Percentiles rank a stretch among this genome's conserved stretches.
These are phyloP conservation scores for Amanita subjunquillea DNA, from an alignment of 768 basidiomycete species.

Conservation along the genomic window DNA sequence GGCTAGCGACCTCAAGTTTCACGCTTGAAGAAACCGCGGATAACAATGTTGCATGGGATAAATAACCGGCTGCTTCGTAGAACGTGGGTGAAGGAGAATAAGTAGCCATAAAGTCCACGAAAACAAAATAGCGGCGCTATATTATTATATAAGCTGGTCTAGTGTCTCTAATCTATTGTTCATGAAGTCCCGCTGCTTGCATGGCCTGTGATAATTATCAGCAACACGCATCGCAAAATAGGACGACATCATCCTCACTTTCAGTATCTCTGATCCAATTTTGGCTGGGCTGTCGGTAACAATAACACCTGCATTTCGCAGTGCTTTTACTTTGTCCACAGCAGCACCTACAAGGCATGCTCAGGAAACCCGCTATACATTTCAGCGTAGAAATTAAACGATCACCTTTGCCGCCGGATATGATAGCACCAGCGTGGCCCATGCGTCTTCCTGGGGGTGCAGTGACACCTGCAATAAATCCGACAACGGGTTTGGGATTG, in stretches of 20 bases:
- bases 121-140: background rate
- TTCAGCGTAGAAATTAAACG: background rate
- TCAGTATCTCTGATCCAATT: slow-evolving; percentile 83
- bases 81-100: slow-evolving; percentile 31
- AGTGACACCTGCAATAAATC: slow-evolving; percentile 96
- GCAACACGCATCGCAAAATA: background rate
- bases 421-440: slow-evolving; percentile 98
- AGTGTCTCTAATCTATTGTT: background rate
- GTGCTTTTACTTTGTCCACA: slow-evolving; percentile 83
- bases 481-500: slow-evolving; percentile 91
- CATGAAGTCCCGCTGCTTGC: slow-evolving; percentile 61
- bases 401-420: slow-evolving; percentile 91
- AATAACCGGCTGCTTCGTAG: slow-evolving; percentile 49
- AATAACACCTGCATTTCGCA: slow-evolving; percentile 85
- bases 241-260: slow-evolving; percentile 39
- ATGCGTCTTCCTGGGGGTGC: slow-evolving; percentile 97
- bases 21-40: slow-evolving; percentile 44
- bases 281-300: slow-evolving; percentile 95
- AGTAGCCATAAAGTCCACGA: slow-evolving; percentile 7
- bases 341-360: slow-evolving; percentile 54
- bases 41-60: slow-evolving; percentile 47
- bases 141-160: slow-evolving; percentile 11
- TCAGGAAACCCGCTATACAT: background rate
- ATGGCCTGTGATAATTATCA: slow-evolving; percentile 45
- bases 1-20: slow-evolving; percentile 64